Percentiles rank a stretch among this genome's conserved stretches.
Conservation (phyloP, 1,139 yeast species). For the Suhomyces panamericanus region DNA sequence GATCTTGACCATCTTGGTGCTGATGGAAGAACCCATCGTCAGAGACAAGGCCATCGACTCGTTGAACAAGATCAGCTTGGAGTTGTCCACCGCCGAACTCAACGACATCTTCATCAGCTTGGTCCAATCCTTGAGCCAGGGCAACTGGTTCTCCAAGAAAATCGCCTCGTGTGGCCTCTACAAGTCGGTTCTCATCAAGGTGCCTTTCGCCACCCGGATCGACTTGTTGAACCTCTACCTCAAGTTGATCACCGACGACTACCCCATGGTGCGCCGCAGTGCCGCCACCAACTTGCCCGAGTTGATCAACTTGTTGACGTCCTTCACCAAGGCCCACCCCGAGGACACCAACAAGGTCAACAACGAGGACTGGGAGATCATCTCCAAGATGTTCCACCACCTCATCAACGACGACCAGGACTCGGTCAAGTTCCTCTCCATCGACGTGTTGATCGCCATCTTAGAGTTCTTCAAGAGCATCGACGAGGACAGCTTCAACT, state of each 20-base stretch:
- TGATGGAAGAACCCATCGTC: slow-evolving; percentile 97
- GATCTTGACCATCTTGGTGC: slow-evolving; percentile 83
- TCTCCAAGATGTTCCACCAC: slow-evolving; percentile 78
- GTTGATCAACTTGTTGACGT: slow-evolving; percentile 60
- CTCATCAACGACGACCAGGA: slow-evolving; percentile 89
- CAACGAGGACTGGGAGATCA: slow-evolving; percentile 66
- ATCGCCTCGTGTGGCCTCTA: slow-evolving; percentile 92
- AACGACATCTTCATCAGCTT: slow-evolving; percentile 69
- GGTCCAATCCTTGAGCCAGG: slow-evolving; percentile 74
- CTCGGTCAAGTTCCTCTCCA: slow-evolving; percentile 86
- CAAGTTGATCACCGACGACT: slow-evolving; percentile 81
- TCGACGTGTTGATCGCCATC: slow-evolving; percentile 80
- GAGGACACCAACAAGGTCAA: slow-evolving; percentile 30
- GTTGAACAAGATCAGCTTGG: slow-evolving; percentile 66
- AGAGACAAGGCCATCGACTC: slow-evolving; percentile 93
- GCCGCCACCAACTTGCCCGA: slow-evolving; percentile 84
- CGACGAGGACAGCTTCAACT: slow-evolving; percentile 57
- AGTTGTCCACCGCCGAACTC: slow-evolving; percentile 67
- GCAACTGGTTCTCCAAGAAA: slow-evolving; percentile 93
- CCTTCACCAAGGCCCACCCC: slow-evolving; percentile 26
- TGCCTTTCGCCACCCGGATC: slow-evolving; percentile 53
- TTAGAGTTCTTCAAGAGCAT: slow-evolving; percentile 61
- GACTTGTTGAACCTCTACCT: slow-evolving; percentile 67
- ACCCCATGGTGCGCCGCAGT: slow-evolving; percentile 97
- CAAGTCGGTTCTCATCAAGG: slow-evolving; percentile 66